Conservation (phyloP, 1,284 basidiomycete species). For the Naganishia albida region DNA sequence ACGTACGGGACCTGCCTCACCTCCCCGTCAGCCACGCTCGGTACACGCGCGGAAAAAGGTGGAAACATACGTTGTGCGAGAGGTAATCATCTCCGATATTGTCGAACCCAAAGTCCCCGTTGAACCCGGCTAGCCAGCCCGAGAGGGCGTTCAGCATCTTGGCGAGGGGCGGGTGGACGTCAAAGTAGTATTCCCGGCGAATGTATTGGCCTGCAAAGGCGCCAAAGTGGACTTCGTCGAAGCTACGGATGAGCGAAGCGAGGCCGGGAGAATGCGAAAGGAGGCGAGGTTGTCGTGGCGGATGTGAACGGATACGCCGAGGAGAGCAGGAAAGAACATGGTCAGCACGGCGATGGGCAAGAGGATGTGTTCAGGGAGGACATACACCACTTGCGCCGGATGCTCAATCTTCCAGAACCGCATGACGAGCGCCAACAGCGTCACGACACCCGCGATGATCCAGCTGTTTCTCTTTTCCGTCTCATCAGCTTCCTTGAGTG, state of each 20-base stretch:
- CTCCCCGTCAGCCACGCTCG: background rate
- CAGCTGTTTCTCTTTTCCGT: constrained; percentile 8
- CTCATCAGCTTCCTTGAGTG: too few relatives aligned
- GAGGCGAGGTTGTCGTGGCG: background rate
- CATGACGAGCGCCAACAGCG: constrained; percentile 64
- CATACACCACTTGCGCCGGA: constrained; percentile 91
- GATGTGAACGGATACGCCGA: too few relatives aligned
- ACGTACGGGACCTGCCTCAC: constrained; percentile 78
- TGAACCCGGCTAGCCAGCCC: constrained; percentile 95
- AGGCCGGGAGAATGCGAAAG: background rate
- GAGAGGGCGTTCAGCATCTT: constrained; percentile 89
- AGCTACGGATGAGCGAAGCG: constrained; percentile 59
- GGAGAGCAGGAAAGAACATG: too few relatives aligned
- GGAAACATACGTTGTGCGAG: constrained; percentile 38
- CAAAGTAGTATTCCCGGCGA: constrained; percentile 92
- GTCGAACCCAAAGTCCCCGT: constrained; percentile 90
- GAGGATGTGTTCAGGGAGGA: too few relatives aligned
- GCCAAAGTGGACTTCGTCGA: constrained; percentile 96
- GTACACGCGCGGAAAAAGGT: background rate
- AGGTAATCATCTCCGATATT: constrained; percentile 90
- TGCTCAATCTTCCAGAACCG: constrained; percentile 93
- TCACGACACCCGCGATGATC: constrained; percentile 5
- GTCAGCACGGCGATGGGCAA: too few relatives aligned
- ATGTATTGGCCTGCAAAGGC: constrained; percentile 88
- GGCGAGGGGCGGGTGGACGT: constrained; percentile 96